phyloP scores from a whole-genome alignment of 192 early-diverging fungal genomes.

The Coemansia furcata region DNA sequence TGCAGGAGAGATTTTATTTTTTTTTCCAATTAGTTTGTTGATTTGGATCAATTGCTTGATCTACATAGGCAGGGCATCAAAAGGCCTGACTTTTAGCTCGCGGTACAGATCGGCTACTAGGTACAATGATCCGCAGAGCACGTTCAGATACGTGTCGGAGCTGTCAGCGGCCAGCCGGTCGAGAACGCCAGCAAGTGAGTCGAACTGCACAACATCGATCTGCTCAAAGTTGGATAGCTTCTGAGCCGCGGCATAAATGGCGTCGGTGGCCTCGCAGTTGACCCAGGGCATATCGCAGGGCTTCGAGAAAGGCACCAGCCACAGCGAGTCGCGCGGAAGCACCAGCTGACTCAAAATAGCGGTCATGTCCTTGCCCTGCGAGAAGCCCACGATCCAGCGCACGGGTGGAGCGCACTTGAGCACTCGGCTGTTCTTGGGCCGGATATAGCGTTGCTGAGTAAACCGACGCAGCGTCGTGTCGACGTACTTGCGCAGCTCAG shows the following conservation, averaged over 20 bases:
- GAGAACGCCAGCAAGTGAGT: conserved; percentile 45
- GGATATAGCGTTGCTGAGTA: conserved; percentile 30
- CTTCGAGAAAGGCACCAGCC: conserved; percentile 67
- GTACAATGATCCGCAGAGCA: conserved; percentile 85
- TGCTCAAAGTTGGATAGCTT: conserved; percentile 1
- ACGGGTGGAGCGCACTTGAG: conserved; percentile 32
- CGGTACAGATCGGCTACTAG: conserved; percentile 78
- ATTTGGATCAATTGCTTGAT: neutral
- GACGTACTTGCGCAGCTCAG: conserved; percentile 66
- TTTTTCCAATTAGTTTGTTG: neutral
- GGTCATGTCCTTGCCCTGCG: conserved; percentile 64
- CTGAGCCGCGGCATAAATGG: conserved; percentile 42
- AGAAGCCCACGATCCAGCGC: conserved; percentile 77
- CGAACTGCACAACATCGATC: conserved; percentile 21
- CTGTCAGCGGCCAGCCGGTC: conserved; percentile 19
- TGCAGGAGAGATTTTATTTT: neutral
- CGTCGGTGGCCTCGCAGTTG: conserved; percentile 49
- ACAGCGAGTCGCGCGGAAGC: conserved; percentile 59
- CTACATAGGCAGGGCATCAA: neutral
- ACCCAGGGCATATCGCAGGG: conserved; percentile 93
- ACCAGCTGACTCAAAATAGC: conserved; percentile 62
- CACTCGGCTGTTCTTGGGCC: conserved; percentile 3
- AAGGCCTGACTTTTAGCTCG: conserved; percentile 35
- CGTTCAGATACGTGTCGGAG: conserved; percentile 54
- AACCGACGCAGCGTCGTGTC: conserved; percentile 50